phyloP scores from a whole-genome alignment of 176 grass and related monocot genomes.

The Saccharum spontaneum region DNA sequence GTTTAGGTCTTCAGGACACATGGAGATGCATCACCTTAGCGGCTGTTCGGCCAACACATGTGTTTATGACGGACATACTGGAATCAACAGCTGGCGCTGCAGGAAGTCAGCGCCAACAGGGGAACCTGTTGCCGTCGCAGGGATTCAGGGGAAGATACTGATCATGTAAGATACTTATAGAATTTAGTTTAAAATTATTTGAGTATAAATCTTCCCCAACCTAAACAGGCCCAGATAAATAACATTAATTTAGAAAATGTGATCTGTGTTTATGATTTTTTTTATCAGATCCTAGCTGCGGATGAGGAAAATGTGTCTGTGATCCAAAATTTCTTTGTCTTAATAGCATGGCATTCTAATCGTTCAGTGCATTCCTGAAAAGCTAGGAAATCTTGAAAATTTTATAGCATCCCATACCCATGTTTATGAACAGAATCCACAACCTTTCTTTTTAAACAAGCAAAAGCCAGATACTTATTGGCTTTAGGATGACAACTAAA shows the following conservation, averaged over 20 bases:
- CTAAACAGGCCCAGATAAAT: neutral
- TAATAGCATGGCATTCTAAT: neutral
- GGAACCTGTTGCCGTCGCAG: neutral
- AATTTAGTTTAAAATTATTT: neutral
- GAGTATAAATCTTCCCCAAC: neutral
- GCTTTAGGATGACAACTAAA: neutral
- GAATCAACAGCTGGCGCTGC: neutral
- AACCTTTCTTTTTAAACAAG: neutral
- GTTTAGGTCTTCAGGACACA: neutral
- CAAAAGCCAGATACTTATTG: neutral
- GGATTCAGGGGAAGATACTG: neutral
- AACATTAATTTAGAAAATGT: neutral
- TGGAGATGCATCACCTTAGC: neutral
- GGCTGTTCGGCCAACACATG: neutral
- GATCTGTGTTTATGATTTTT: neutral
- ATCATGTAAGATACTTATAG: neutral
- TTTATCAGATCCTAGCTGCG: neutral
- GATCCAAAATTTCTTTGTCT: neutral
- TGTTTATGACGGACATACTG: neutral
- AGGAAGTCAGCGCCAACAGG: neutral
- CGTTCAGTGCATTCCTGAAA: neutral
- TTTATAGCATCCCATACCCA: neutral
- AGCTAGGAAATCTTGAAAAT: neutral
- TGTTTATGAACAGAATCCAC: constrained; percentile 7
- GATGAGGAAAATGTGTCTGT: neutral